phyloP scores from a whole-genome alignment of 169 alveolate genomes.

The Plasmodium vivax region DNA sequence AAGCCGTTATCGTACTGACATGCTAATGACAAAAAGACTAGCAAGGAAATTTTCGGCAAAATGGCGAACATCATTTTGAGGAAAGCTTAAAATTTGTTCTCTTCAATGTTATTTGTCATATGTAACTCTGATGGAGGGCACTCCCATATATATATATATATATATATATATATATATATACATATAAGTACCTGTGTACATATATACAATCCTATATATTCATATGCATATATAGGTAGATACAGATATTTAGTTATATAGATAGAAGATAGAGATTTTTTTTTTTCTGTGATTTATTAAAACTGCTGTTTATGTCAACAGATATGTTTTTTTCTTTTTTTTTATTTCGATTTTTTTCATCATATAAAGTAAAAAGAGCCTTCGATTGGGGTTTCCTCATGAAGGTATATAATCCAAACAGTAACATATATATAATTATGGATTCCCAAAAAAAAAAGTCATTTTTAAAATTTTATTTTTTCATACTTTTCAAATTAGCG shows the following conservation, averaged over 20 bases:
- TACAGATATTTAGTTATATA: neutral
- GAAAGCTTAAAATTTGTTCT: too few relatives aligned
- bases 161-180: neutral
- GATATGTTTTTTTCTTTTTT: too few relatives aligned
- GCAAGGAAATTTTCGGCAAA: neutral
- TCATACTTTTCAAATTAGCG: too few relatives aligned
- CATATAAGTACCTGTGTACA: too few relatives aligned
- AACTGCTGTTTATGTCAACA: neutral
- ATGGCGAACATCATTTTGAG: neutral
- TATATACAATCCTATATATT: too few relatives aligned
- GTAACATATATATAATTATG: neutral
- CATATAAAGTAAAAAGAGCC: too few relatives aligned
- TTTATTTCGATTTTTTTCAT: neutral
- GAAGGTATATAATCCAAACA: neutral
- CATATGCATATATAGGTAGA: neutral
- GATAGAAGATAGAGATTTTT: neutral
- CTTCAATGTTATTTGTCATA: neutral
- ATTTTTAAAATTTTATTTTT: too few relatives aligned
- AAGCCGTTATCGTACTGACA: neutral
- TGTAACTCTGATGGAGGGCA: neutral
- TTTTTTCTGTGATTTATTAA: neutral
- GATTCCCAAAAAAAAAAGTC: neutral
- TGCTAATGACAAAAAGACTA: too few relatives aligned
- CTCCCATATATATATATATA: neutral
- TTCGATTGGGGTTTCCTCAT: neutral